Evolutionary conservation across 2,329 filamentous ascomycete genomes (phyloP).

Genomic region (Cryphonectria japonica): DNA sequence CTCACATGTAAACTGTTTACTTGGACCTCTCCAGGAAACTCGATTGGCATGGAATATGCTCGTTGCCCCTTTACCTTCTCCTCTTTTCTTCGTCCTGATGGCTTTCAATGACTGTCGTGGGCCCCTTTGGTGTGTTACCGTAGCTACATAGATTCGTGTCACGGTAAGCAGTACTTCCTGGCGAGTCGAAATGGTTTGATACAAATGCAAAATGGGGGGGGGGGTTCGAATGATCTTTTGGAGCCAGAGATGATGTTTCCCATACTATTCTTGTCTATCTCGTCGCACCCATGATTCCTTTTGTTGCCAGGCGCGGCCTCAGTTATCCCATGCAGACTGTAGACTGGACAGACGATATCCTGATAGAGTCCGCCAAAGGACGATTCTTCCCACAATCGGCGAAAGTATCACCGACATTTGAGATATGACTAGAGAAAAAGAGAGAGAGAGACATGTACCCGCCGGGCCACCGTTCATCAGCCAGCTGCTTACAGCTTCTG

Average conservation of each 20-base stretch:
- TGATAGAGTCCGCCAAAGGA: not conserved
- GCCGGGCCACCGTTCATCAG: not conserved
- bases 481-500: slow-evolving; percentile 75
- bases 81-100: no score
- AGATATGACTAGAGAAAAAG: not conserved
- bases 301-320: not conserved
- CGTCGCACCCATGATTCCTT: not conserved
- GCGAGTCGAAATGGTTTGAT: not conserved
- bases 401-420: not conserved
- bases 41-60: no score
- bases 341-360: not conserved
- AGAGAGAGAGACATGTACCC: not conserved
- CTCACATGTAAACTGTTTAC: fast-evolving
- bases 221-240: not conserved
- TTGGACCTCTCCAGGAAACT: no score
- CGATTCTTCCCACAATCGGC: not conserved
- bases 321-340: not conserved
- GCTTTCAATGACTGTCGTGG: no score
- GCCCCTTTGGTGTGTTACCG: no score
- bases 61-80: no score
- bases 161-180: not conserved
- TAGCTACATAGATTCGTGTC: not conserved
- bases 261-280: slow-evolving; percentile 7
- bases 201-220: no score
- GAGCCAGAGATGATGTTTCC: not conserved